These are phyloP conservation scores for Paramecium primaurelia DNA, from an alignment of 73 alveolate genomes.

Conservation along the genomic window DNA sequence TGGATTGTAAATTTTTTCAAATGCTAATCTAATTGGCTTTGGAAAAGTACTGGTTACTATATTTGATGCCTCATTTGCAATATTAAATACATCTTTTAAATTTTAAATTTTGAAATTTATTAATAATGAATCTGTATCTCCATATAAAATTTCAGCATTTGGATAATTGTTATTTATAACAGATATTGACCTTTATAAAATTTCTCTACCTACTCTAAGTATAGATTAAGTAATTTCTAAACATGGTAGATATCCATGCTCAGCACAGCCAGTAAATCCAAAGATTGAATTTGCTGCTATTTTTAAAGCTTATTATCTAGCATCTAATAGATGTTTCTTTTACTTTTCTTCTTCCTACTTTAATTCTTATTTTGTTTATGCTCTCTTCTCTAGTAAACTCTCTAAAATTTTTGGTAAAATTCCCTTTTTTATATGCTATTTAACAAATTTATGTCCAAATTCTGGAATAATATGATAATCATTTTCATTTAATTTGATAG, in stretches of 20 bases:
- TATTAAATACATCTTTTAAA: constrained; percentile 88
- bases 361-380: constrained; percentile 81
- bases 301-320: constrained; percentile 97
- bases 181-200: not conserved
- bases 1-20: constrained; percentile 97
- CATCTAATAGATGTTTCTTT: constrained; percentile 92
- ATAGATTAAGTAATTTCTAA: constrained; percentile 92
- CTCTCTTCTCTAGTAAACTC: constrained; percentile 95
- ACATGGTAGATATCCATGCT: constrained; percentile 97
- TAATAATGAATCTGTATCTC: constrained; percentile 99
- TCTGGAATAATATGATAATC: constrained; percentile 91
- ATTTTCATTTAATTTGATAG: constrained; percentile 48
- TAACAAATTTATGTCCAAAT: constrained; percentile 92
- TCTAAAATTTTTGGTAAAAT: constrained; percentile 94
- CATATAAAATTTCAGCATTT: constrained; percentile 88
- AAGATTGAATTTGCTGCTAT: constrained; percentile 98
- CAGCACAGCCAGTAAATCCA: constrained; percentile 98
- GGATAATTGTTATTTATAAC: not conserved
- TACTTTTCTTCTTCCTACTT: constrained; percentile 89
- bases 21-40: constrained; percentile 95
- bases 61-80: constrained; percentile 95
- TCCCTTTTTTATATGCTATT: constrained; percentile 89
- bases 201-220: constrained; percentile 72
- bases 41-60: constrained; percentile 78
- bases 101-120: constrained; percentile 90